Conservation (phyloP, 2,329 filamentous ascomycete species). For the Fusarium algeriense region DNA sequence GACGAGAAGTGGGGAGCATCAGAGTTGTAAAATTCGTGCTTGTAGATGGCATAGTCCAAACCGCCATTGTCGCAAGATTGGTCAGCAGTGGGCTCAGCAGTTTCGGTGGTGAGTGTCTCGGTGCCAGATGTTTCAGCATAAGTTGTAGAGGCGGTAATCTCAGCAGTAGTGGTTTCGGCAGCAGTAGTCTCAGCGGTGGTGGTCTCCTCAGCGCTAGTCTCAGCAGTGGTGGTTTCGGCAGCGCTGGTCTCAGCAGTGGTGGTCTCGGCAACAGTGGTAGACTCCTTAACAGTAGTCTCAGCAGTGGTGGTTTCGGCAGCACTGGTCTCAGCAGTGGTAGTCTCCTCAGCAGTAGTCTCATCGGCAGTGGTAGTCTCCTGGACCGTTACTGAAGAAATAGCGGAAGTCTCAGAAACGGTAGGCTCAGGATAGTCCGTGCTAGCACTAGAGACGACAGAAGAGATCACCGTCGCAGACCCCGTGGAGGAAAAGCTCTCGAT, state of each 20-base stretch:
- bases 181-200: background rate
- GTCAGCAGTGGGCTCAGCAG: constrained; percentile 5
- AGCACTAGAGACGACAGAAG: background rate
- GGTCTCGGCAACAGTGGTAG: background rate
- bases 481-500: background rate
- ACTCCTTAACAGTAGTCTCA: too few species aligned
- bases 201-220: background rate
- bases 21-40: background rate
- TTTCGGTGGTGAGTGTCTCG: background rate
- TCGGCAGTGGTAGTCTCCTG: background rate
- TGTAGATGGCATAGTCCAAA: constrained; percentile 11
- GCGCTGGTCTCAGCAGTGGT: background rate
- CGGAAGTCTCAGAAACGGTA: background rate
- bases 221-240: too few species aligned
- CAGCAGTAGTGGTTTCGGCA: background rate
- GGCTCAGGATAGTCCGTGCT: background rate
- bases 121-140: background rate
- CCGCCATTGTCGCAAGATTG: constrained; percentile 15
- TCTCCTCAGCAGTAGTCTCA: too few species aligned
- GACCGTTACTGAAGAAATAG: background rate
- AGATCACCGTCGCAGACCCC: background rate
- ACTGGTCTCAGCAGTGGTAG: background rate
- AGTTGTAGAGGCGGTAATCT: background rate
- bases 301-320: too few species aligned
- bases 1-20: constrained; percentile 7